A percentile compares a stretch with the other conserved stretches of the same genome.
Evolutionary conservation across 306 rosid genomes (phyloP).

Genomic region (Trichosanthes truncata): DNA sequence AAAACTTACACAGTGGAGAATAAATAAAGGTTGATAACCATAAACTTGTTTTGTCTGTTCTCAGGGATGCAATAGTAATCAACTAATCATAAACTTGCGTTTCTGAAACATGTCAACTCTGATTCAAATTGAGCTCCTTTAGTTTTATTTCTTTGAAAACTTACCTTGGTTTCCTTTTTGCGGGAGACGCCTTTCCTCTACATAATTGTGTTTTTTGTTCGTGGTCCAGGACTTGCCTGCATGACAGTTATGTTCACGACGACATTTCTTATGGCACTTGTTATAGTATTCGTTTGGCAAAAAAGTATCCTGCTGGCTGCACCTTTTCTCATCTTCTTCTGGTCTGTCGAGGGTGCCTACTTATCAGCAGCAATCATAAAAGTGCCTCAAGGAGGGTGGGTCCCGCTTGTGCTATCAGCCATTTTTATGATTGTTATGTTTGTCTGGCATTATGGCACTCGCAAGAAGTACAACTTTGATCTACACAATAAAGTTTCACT

Average conservation of each 20-base stretch:
- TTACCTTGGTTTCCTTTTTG: background rate
- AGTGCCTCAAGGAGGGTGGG: slow-evolving; percentile 94
- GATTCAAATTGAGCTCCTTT: background rate
- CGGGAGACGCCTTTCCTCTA: background rate
- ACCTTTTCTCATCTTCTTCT: slow-evolving; percentile 48
- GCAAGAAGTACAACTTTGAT: slow-evolving; percentile 63
- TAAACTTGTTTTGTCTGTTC: background rate
- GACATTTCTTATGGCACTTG: slow-evolving; percentile 73
- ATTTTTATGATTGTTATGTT: slow-evolving; percentile 61
- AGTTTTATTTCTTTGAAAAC: background rate
- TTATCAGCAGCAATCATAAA: slow-evolving; percentile 66
- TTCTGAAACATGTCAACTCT: background rate
- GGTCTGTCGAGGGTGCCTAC: slow-evolving; percentile 70
- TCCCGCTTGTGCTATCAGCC: slow-evolving; percentile 59
- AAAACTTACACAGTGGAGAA: background rate
- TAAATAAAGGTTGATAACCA: background rate
- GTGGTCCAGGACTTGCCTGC: slow-evolving; percentile 71
- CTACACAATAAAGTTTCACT: slow-evolving; percentile 77
- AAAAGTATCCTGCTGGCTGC: slow-evolving; percentile 40
- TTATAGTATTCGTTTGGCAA: slow-evolving; percentile 68
- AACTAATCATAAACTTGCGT: background rate
- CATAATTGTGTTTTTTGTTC: slow-evolving; percentile 13
- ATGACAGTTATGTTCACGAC: slow-evolving; percentile 68
- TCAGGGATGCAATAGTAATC: background rate
- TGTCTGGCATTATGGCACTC: slow-evolving; percentile 78